Evolutionary conservation across 2,329 filamentous ascomycete species (phyloP), one percentile per base, ranked within the genome.

Genomic region (Mycosphaerella sp.): DNA sequence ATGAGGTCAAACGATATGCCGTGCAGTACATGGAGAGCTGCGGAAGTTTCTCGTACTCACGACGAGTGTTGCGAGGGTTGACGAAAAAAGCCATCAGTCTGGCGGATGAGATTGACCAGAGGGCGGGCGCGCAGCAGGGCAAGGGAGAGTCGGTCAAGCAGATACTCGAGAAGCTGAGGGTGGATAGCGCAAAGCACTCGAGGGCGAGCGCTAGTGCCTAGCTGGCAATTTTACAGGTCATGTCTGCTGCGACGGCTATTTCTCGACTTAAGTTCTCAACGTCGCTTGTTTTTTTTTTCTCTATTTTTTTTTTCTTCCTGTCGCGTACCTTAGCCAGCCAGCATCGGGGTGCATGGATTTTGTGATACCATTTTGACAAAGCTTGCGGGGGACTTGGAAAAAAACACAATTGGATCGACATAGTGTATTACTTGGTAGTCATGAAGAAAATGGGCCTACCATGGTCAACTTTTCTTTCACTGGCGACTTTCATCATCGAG

Each of bases 1-100:
- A 88, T 45, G 86, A 92, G 66, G 88, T 97, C 50, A 97, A 97
- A 77, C 77, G 82, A 57, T 97, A 95, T 69, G 93, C 93, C 2
- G 85, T 97, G 17, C 78, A 78, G 44, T 95, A 95, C 69, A 95
- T 98, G 89, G 85, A 95, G 70, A 52, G 55, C 59, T 95, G 87
- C 1, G 90, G 90, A 38, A 95, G 86, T 67, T 96, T 98, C 68
- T 84, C 85, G 50, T 96, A 97, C 69, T 92, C 87, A 12, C 78
- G 83, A 55, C 76, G 80, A 48, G 87, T 77, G 38, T 70, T 78
- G 53, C 57, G 67, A n/a, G 73, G 74, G 41, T 52, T 78, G 61
- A 69, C 69, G 44, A 68, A 64, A 32, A 76, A 74, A 63, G 72
- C 73, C 4, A 57, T 74, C 49, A 68, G 65, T 42, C 66, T 76